These are phyloP conservation scores for Fusarium sterilihyphosum DNA, from an alignment of 2,329 filamentous ascomycete genomes.

Conservation along the genomic window DNA sequence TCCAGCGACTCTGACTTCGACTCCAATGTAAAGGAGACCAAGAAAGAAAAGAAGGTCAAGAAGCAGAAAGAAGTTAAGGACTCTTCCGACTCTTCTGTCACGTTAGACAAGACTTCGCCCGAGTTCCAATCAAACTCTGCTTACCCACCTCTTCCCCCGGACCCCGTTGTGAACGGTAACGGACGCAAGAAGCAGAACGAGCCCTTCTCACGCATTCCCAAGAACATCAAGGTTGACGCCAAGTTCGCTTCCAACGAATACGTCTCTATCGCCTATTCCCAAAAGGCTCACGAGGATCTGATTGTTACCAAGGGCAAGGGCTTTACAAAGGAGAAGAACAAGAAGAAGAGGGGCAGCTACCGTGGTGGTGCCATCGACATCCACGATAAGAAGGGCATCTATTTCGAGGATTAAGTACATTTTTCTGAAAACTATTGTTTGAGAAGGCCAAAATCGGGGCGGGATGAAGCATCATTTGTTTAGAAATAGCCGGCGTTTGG, in stretches of 20 bases:
- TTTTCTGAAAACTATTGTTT: not conserved
- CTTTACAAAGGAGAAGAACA: slow-evolving; percentile 99
- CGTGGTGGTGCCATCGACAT: slow-evolving; percentile 90
- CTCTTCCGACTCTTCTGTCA: slow-evolving; percentile 59
- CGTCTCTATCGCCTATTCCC: slow-evolving; percentile 85
- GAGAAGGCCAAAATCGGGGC: not conserved
- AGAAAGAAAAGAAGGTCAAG: slow-evolving; percentile 35
- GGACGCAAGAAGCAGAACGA: slow-evolving; percentile 64
- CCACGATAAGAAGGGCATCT: slow-evolving; percentile 82
- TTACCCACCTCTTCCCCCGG: slow-evolving; percentile 63
- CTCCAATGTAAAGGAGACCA: slow-evolving; percentile 42
- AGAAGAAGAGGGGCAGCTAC: slow-evolving; percentile 93
- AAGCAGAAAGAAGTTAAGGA: slow-evolving; percentile 39
- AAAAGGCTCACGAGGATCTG: slow-evolving; percentile 86
- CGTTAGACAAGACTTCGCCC: slow-evolving; percentile 62
- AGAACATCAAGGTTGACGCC: slow-evolving; percentile 73
- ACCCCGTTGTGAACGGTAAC: slow-evolving; percentile 50
- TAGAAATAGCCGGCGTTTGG: slow-evolving; percentile 43
- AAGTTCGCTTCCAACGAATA: slow-evolving; percentile 83
- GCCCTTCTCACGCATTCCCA: slow-evolving; percentile 82
- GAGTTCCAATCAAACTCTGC: slow-evolving; percentile 45
- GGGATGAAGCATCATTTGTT: slow-evolving; percentile 20
- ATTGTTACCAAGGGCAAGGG: slow-evolving; percentile 94
- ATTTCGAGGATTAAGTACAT: slow-evolving; percentile 82
- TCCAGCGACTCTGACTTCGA: slow-evolving; percentile 49